Base-by-base conservation (phyloP, 169 alveolate species). In the Plasmodium vivax region DNA sequence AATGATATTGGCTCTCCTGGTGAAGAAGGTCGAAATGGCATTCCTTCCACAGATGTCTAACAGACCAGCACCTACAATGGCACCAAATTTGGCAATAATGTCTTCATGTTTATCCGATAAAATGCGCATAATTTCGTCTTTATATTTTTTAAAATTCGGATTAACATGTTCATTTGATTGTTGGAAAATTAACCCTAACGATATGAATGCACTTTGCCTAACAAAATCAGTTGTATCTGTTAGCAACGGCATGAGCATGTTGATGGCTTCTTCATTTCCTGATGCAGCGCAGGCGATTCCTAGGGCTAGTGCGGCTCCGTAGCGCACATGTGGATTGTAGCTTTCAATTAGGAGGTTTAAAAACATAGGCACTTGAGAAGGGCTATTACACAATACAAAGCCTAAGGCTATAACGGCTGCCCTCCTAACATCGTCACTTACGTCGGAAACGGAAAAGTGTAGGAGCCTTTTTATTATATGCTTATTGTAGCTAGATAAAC, bases 381-480 rank as follows among this genome's bases (percentile, higher is more conserved):
- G 96, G 93, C 98, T 95, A 90, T 95, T 95, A 95, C 97, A 94
- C 19, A 98, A 92, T 0, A 99, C 98, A 96, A 98, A 98, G 27
- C 99, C 99, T 36, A 99, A 93, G 43, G 99, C 97, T n/a, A 99
- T 98, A 30, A 99, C 99, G 32, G 99, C 99, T 4, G 99, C 99
- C 93, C 99, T 96, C 84, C 99, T 97, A n/a, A 99, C 99, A 96
- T 99, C 99, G 96, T 99, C 99, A 81, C 98, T 97, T 68, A 99
- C 99, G 95, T 99, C 99, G 19, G 99, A 97, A 5, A 99, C 99
- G 38, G 99, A 98, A 80, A 98, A 96, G 93, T 98, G 99, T 34
- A 99, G 95, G 71, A 99, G 98, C 93, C 98, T 98, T 88, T 98
- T 98, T 93, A 99, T 96, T 34, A 99, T 98, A 45, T 96, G 93